These are phyloP conservation scores for Lupinus albus DNA, from an alignment of 306 rosid genomes.

Conservation along the genomic window DNA sequence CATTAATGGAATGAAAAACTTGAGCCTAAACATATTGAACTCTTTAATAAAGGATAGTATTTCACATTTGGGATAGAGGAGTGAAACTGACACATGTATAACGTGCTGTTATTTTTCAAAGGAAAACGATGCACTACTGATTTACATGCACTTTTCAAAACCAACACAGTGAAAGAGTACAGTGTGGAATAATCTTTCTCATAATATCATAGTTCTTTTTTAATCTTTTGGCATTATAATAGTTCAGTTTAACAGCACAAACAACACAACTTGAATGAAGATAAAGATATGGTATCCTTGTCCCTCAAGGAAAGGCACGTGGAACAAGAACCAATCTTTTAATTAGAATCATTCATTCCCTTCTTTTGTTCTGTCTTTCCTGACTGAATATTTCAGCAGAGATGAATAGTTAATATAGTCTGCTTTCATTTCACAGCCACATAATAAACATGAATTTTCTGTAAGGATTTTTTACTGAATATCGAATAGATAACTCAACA, in stretches of 20 bases:
- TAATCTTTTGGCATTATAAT: conserved; percentile 8
- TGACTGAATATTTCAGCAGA: conserved; percentile 5
- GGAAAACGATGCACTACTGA: neutral
- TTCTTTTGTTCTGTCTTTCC: conserved; percentile 5
- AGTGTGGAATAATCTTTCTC: conserved; percentile 30
- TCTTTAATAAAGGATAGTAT: too few relatives aligned
- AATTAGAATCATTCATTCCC: conserved; percentile 11
- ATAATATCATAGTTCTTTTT: conserved; percentile 26
- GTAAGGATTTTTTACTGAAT: too few relatives aligned
- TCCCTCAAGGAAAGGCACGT: conserved; percentile 21
- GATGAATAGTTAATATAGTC: neutral
- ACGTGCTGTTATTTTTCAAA: neutral
- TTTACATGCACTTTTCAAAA: conserved; percentile 17
- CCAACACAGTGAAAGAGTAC: conserved; percentile 36
- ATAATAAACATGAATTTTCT: neutral
- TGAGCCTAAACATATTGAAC: too few relatives aligned
- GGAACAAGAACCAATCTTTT: conserved; percentile 35
- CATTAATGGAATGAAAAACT: too few relatives aligned
- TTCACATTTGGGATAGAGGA: too few relatives aligned
- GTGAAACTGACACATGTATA: neutral
- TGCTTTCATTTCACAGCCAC: neutral
- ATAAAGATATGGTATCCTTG: conserved; percentile 21
- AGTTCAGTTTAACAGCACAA: neutral
- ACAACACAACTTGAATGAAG: neutral
- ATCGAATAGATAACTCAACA: too few relatives aligned